Conservation (phyloP, 352 stramenopile genomes). For the Globisporangium nagaii region DNA sequence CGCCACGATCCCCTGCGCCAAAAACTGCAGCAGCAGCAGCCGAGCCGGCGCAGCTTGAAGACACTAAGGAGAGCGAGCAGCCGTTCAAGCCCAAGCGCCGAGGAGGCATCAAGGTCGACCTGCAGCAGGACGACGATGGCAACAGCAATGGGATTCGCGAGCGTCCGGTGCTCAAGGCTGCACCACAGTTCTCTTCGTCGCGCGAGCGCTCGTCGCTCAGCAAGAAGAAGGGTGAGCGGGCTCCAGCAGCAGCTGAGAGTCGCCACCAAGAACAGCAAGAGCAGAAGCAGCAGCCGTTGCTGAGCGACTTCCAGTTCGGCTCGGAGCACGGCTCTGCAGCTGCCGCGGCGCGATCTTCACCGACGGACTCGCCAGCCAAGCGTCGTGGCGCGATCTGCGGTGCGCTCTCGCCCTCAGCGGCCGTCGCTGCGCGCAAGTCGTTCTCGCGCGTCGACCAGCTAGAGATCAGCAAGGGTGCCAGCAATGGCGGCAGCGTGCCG, state of each 20-base stretch:
- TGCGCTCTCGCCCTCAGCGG: slow-evolving; percentile 7
- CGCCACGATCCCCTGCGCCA: not conserved
- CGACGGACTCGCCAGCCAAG: slow-evolving; percentile 16
- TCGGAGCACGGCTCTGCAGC: slow-evolving; percentile 6
- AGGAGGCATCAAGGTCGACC: slow-evolving; percentile 14
- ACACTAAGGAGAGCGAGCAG: not conserved
- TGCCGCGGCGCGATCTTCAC: not conserved
- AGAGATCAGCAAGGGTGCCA: not conserved
- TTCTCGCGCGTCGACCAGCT: slow-evolving; percentile 14
- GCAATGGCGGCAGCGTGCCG: slow-evolving; percentile 11
- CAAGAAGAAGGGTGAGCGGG: slow-evolving; percentile 9
- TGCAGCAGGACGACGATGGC: not conserved
- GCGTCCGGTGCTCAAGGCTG: not conserved
- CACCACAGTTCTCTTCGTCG: slow-evolving; percentile 8
- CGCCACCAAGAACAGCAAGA: not conserved
- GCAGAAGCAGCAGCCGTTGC: slow-evolving; percentile 12
- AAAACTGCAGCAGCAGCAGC: not conserved
- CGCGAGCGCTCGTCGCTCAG: not conserved
- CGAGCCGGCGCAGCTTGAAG: not conserved
- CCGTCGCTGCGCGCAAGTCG: slow-evolving; percentile 8
- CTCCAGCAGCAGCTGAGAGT: not conserved
- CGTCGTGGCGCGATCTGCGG: slow-evolving; percentile 10
- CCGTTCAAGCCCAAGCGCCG: slow-evolving; percentile 1
- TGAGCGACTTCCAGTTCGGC: slow-evolving; percentile 38
- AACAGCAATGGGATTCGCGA: not conserved